Conservation (phyloP, 805 yeast genomes). For the Wickerhamiella siamensis region DNA sequence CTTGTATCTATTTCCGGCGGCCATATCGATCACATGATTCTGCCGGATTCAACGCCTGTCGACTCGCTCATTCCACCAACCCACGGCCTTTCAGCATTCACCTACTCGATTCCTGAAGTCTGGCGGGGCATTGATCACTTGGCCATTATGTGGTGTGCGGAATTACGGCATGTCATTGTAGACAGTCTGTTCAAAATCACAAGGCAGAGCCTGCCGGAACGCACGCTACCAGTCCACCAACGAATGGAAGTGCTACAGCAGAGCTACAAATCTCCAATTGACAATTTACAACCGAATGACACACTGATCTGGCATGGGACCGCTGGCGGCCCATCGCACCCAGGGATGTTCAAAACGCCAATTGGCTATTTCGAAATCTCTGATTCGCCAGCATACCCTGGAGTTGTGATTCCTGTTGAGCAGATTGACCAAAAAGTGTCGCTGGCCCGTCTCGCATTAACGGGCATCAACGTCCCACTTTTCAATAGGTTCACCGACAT, state of each 20-base stretch:
- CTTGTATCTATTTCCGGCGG: conserved; percentile 88
- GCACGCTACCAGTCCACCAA: conserved; percentile 36
- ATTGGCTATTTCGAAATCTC: background rate
- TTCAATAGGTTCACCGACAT: conserved; percentile 6
- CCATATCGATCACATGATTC: conserved; percentile 55
- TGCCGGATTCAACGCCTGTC: conserved; percentile 78
- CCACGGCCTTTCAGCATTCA: conserved; percentile 69
- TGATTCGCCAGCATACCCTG: background rate
- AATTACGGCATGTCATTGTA: conserved; percentile 53
- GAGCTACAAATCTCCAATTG: conserved; percentile 7
- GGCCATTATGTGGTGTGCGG: conserved; percentile 95
- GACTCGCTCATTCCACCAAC: conserved; percentile 54
- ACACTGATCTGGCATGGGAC: conserved; percentile 1
- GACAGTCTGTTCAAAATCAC: conserved; percentile 44
- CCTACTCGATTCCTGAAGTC: conserved; percentile 77
- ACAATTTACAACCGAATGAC: background rate
- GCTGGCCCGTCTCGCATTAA: background rate
- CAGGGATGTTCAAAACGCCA: conserved; percentile 1
- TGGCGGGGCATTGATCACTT: conserved; percentile 93
- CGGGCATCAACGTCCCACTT: conserved; percentile 5
- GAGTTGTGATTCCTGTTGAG: background rate
- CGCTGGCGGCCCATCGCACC: background rate
- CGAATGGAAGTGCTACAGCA: conserved; percentile 34
- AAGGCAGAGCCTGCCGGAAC: conserved; percentile 31
- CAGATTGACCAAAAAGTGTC: background rate